phyloP scores from a whole-genome alignment of 1,284 basidiomycete genomes.

The Moesziomyces parantarcticus region DNA sequence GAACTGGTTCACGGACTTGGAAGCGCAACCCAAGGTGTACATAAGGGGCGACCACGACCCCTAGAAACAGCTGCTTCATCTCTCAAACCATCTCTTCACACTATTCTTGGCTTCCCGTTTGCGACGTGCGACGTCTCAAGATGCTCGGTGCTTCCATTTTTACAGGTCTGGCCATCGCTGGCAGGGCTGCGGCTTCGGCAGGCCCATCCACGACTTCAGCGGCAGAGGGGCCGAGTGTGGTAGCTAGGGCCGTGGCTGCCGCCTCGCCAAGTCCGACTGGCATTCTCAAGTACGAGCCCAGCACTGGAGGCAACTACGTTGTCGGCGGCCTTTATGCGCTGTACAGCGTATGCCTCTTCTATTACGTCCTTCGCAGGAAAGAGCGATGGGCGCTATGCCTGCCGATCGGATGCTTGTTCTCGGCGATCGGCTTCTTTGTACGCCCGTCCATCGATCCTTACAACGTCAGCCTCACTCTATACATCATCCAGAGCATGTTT shows the following conservation, averaged over 20 bases:
- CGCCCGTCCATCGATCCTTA: constrained; percentile 27
- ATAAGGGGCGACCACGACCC: no score
- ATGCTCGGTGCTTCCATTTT: constrained; percentile 1
- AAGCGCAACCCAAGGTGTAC: no score
- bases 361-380: constrained; percentile 22
- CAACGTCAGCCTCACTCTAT: constrained; percentile 28
- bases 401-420: constrained; percentile 48
- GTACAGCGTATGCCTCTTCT: constrained; percentile 20
- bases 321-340: constrained; percentile 35
- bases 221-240: not conserved
- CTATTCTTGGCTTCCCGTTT: not conserved
- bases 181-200: constrained; percentile 1
- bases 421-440: constrained; percentile 39
- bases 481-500: constrained; percentile 47
- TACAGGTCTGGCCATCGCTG: not conserved
- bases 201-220: not conserved
- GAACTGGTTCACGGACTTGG: no score
- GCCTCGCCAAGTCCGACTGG: constrained; percentile 6
- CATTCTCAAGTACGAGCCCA: constrained; percentile 47
- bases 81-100: not conserved
- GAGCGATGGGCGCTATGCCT: constrained; percentile 53
- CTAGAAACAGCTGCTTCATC: no score
- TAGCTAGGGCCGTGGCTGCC: not conserved
- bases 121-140: no score
- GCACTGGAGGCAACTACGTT: constrained; percentile 37